Evolutionary conservation across 1,284 basidiomycete species (phyloP), one percentile per base, ranked within the genome.

Genomic region (Paramarasmius palmivorus): DNA sequence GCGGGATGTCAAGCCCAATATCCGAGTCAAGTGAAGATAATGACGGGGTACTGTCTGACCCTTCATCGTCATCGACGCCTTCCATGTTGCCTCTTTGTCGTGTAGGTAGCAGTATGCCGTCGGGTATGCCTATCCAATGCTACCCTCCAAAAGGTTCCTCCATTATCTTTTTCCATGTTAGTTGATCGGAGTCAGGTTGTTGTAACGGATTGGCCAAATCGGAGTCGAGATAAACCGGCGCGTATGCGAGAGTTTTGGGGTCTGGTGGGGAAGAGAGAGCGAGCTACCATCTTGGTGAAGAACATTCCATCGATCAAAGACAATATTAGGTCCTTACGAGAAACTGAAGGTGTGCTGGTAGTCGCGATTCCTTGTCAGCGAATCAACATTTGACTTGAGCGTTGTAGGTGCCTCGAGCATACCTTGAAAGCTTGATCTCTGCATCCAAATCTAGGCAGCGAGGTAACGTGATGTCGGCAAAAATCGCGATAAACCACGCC

Each of bases 141-240:
- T 90, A 82, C 6, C 87, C 88, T 66, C 89, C 84, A 58, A 88
- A 88, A 2, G 88, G 87, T 51, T 91, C 89, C 61, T 89, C 88
- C 1, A 92, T 74, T 50, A 92, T 90, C n/a, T 83, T 78, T 54
- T 78, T 74, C 90, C 88, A 91, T 10, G 84, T 88, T 8, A 88
- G 66, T 3, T 40, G 35, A 8, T 48, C 50, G 12, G 41, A 47
- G 23, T 55, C 45, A 10, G 75, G 68, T 2, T 71, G 61, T 25
- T 68, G 57, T 0, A 73, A 67, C 25, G 83, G 82, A 57, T 83
- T 75, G 23, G 65, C 67, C 7, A 75, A 65, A 1, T n/a, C n/a
- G n/a, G 61, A 64, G 35, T 85, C 71, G 7, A 87, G 71, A 56
- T 82, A 79, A 0, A 67, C 53, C 6, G 80, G 74, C 12, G 84